Conservation (phyloP, 192 early-diverging fungal genomes). For the Pilobolus umbonatus region DNA sequence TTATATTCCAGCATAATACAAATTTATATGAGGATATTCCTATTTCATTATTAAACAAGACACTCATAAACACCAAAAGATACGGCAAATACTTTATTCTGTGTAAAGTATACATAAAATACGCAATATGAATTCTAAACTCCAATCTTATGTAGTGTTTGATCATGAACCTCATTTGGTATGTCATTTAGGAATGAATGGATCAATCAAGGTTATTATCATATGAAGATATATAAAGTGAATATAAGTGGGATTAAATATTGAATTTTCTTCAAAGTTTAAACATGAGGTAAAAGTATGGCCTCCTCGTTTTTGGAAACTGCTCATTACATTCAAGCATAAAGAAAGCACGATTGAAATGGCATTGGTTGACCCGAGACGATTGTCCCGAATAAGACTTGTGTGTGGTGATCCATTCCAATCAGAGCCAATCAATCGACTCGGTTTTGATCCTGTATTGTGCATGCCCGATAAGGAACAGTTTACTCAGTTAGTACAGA, state of each 20-base stretch:
- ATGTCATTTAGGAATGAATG: slow-evolving; percentile 76
- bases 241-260: not conserved
- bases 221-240: not conserved
- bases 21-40: too few species aligned
- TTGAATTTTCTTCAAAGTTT: slow-evolving; percentile 12
- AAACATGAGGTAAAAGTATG: slow-evolving; percentile 32
- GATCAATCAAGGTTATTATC: slow-evolving; percentile 38
- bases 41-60: slow-evolving; percentile 41
- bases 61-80: slow-evolving; percentile 59
- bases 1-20: too few species aligned
- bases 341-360: slow-evolving; percentile 8
- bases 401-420: slow-evolving; percentile 45
- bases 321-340: slow-evolving; percentile 42
- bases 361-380: slow-evolving; percentile 60
- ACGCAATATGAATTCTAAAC: not conserved
- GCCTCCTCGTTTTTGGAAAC: slow-evolving; percentile 71
- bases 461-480: slow-evolving; percentile 44
- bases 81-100: slow-evolving; percentile 74
- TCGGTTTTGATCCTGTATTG: slow-evolving; percentile 76
- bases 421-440: slow-evolving; percentile 46
- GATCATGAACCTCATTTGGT: slow-evolving; percentile 45
- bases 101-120: slow-evolving; percentile 19
- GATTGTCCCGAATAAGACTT: slow-evolving; percentile 64
- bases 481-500: slow-evolving; percentile 41
- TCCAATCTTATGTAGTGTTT: slow-evolving; percentile 19